Evolutionary conservation across 2,329 filamentous ascomycete genomes (phyloP).

Genomic region (Colletotrichum salicis): DNA sequence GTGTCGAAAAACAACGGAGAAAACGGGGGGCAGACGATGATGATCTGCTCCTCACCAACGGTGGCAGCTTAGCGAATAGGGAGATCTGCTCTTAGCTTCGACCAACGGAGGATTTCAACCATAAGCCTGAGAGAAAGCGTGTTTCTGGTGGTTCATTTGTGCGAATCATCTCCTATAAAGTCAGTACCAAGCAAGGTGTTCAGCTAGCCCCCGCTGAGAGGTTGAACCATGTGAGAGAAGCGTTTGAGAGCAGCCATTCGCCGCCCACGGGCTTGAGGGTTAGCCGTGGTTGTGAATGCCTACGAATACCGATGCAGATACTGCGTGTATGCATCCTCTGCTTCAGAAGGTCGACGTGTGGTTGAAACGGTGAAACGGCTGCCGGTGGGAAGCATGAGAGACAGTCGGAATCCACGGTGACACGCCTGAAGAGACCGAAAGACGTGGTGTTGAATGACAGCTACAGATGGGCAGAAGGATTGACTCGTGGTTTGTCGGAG

Average conservation of each 20-base stretch:
- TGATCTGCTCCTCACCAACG: slow-evolving; percentile 15
- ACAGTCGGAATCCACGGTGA: slow-evolving; percentile 7
- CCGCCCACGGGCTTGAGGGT: neutral
- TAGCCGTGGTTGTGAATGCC: neutral
- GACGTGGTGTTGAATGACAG: neutral
- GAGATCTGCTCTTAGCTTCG: slow-evolving; percentile 4
- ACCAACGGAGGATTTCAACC: neutral
- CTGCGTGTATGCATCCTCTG: neutral
- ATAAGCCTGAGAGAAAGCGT: neutral
- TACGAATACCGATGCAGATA: neutral
- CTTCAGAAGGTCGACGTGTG: neutral
- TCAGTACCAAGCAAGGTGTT: neutral
- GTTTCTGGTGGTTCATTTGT: slow-evolving; percentile 6
- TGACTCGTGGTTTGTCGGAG: slow-evolving; percentile 19
- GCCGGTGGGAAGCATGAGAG: slow-evolving; percentile 12
- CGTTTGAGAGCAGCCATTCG: no score
- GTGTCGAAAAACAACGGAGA: neutral
- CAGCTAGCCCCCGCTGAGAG: neutral
- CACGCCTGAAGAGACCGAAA: neutral
- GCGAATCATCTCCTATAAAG: slow-evolving; percentile 11
- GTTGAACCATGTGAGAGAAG: neutral
- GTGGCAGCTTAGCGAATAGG: slow-evolving; percentile 1
- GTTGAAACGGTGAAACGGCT: slow-evolving; percentile 12
- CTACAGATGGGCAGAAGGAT: neutral
- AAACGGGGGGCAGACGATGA: neutral